Evolutionary conservation across 73 alveolate genomes (phyloP).

Genomic region (Tetrahymena borealis): DNA sequence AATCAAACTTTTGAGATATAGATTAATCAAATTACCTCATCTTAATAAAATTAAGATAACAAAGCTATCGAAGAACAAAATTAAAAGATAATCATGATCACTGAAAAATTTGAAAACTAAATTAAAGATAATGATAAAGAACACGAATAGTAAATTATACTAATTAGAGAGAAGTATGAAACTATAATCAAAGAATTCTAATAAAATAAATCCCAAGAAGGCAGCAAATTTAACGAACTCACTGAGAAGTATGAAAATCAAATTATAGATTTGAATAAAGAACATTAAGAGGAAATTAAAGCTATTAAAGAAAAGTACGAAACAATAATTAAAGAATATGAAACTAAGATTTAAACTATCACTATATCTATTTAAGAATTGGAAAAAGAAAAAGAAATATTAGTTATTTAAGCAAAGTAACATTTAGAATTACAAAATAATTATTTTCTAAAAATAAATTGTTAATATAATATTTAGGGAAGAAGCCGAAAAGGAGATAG

Average conservation of each 20-base stretch:
- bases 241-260: neutral
- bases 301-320: neutral
- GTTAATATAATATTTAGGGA: neutral
- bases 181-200: neutral
- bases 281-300: neutral
- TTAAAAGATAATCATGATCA: neutral
- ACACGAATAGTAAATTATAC: neutral
- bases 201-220: too few species aligned
- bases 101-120: neutral
- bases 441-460: neutral
- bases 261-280: neutral
- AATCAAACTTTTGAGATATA: neutral
- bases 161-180: neutral
- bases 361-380: neutral
- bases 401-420: neutral
- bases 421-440: too few species aligned
- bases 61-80: neutral
- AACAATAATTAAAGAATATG: neutral
- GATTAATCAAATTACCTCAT: neutral
- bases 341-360: neutral
- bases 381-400: neutral
- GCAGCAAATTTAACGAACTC: too few species aligned
- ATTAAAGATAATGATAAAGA: neutral
- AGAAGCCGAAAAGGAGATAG: neutral
- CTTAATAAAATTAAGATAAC: neutral